phyloP scores from a whole-genome alignment of 2,329 filamentous ascomycete species.

The Pestalotiopsis fici region DNA sequence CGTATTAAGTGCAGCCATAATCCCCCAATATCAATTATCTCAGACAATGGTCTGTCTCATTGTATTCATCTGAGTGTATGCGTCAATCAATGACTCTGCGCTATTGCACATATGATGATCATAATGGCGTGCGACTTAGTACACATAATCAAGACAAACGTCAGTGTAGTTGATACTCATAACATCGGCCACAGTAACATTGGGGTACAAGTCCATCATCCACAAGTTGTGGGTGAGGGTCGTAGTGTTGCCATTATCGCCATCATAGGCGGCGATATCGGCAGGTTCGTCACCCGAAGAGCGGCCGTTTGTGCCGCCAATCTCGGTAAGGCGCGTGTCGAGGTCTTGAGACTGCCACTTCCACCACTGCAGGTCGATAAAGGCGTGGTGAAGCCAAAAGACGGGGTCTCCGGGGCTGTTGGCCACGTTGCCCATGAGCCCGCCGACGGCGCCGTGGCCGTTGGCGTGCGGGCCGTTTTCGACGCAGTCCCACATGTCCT shows the following conservation, averaged over 20 bases:
- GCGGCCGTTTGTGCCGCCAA: constrained; percentile 18
- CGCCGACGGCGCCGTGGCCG: not conserved
- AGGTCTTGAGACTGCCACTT: constrained; percentile 26
- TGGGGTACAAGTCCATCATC: constrained; percentile 21
- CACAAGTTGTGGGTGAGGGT: not conserved
- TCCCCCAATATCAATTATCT: too few species aligned
- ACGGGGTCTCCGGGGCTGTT: constrained; percentile 27
- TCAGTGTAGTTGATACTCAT: constrained; percentile 16
- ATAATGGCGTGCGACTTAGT: too few species aligned
- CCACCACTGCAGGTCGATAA: constrained; percentile 28
- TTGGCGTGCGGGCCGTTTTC: not conserved
- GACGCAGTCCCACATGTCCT: constrained; percentile 1
- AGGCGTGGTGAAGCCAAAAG: constrained; percentile 33
- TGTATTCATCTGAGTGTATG: too few species aligned
- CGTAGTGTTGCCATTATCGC: constrained; percentile 6
- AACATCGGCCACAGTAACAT: constrained; percentile 28
- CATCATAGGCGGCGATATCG: constrained; percentile 13
- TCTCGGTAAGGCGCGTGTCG: constrained; percentile 21
- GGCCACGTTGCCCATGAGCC: not conserved
- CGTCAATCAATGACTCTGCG: too few species aligned
- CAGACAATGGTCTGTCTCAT: too few species aligned
- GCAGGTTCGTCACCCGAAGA: not conserved
- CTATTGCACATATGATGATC: too few species aligned
- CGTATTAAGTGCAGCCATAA: too few species aligned
- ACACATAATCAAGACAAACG: constrained; percentile 18